Evolutionary conservation across 495 filamentous ascomycete species (phyloP).

Genomic region (Penicillium subrubescens): DNA sequence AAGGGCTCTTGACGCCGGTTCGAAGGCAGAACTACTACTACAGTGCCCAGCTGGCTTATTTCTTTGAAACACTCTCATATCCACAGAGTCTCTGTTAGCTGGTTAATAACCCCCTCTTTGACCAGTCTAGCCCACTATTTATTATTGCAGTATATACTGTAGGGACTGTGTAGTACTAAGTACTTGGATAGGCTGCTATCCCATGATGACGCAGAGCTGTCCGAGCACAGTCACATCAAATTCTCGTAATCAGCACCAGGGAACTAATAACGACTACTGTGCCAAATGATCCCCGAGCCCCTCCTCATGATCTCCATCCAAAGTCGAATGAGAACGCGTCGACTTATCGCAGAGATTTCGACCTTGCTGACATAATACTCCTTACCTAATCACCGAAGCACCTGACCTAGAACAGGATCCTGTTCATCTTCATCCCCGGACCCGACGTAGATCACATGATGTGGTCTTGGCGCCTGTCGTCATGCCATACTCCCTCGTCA

Average conservation of each 20-base stretch:
- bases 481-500: constrained; percentile 15
- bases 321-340: constrained; percentile 31
- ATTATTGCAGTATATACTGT: too few relatives aligned
- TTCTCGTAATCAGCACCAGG: not conserved
- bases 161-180: too few relatives aligned
- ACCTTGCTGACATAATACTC: constrained; percentile 19
- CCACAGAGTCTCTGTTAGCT: not conserved
- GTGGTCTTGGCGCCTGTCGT: constrained; percentile 30
- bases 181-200: not conserved
- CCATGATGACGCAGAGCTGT: not conserved
- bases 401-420: not conserved
- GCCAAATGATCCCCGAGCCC: not conserved
- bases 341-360: constrained; percentile 37
- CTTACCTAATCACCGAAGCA: not conserved
- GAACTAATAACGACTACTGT: not conserved
- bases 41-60: not conserved
- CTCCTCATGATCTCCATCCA: constrained; percentile 24
- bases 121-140: not conserved
- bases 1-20: not conserved
- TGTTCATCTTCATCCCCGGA: not conserved
- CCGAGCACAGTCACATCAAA: not conserved
- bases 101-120: not conserved
- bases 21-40: not conserved
- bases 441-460: constrained; percentile 24
- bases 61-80: not conserved